phyloP scores from a whole-genome alignment of 495 filamentous ascomycete species.

The Aspergillus diversus region DNA sequence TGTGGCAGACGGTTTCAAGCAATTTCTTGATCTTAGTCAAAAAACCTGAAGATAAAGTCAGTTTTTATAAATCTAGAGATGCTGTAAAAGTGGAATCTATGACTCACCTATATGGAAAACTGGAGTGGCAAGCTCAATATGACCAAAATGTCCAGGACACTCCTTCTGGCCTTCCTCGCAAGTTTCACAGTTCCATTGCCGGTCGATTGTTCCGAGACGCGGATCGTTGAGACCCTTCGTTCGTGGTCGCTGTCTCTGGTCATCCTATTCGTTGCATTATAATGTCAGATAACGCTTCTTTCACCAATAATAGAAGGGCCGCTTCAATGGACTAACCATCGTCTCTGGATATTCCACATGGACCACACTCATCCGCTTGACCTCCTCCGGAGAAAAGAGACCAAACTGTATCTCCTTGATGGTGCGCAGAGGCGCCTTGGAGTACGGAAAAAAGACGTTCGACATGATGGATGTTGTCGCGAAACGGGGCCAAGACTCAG shows the following conservation, averaged over 20 bases:
- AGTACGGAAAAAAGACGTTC: constrained; percentile 89
- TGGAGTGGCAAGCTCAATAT: constrained; percentile 92
- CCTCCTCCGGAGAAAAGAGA: constrained; percentile 93
- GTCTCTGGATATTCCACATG: constrained; percentile 96
- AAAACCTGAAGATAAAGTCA: constrained; percentile 65
- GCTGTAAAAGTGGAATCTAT: neutral
- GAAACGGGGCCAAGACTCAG: constrained; percentile 19
- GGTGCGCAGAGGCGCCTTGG: constrained; percentile 91
- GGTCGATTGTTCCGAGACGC: constrained; percentile 90
- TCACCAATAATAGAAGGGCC: constrained; percentile 13
- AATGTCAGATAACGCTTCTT: constrained; percentile 27
- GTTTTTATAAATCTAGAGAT: constrained; percentile 14
- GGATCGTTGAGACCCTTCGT: constrained; percentile 92
- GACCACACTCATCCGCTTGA: constrained; percentile 94
- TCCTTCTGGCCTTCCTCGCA: constrained; percentile 93
- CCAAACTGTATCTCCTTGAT: constrained; percentile 99
- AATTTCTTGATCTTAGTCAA: constrained; percentile 98
- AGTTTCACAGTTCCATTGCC: constrained; percentile 90
- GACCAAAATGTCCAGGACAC: constrained; percentile 96
- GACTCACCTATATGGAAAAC: constrained; percentile 82
- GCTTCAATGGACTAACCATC: constrained; percentile 62
- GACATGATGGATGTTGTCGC: constrained; percentile 69
- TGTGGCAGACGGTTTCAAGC: constrained; percentile 96
- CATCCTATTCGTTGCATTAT: constrained; percentile 60
- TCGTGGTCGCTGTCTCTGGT: constrained; percentile 82